A percentile compares a stretch with the other conserved stretches of the same genome.
These are phyloP conservation scores for Xylona heveae DNA, from an alignment of 495 filamentous ascomycete species.

Conservation along the genomic window DNA sequence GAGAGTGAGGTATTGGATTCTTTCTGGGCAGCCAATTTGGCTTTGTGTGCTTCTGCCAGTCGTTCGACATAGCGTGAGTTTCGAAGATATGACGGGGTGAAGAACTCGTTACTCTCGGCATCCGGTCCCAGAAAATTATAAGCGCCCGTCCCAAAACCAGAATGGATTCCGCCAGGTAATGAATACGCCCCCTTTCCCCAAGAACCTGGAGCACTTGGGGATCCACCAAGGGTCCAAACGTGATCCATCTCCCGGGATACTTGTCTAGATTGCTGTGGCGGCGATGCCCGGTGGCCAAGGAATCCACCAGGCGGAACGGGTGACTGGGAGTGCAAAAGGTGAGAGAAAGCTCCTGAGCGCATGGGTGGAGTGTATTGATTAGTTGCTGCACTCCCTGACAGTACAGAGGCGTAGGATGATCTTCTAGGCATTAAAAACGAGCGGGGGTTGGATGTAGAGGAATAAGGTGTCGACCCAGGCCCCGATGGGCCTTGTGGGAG, in stretches of 20 bases:
- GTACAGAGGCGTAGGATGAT: slow-evolving; percentile 63
- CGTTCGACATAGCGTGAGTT: slow-evolving; percentile 56
- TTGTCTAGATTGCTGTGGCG: slow-evolving; percentile 12
- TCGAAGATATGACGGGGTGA: slow-evolving; percentile 64
- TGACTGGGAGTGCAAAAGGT: slow-evolving; percentile 33
- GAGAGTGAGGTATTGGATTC: slow-evolving; percentile 21
- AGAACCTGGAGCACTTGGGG: slow-evolving; percentile 14
- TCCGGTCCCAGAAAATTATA: too few species aligned
- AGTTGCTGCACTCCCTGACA: slow-evolving; percentile 37
- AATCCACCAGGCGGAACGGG: too few species aligned
- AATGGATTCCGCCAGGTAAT: too few species aligned
- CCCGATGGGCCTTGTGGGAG: slow-evolving; percentile 3
- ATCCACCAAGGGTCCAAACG: slow-evolving; percentile 13
- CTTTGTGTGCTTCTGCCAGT: slow-evolving; percentile 45
- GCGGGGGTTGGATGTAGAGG: slow-evolving; percentile 1
- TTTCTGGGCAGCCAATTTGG: slow-evolving; percentile 31
- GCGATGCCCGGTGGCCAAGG: too few species aligned
- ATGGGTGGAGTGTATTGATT: slow-evolving; percentile 20
- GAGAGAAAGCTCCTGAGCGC: slow-evolving; percentile 33
- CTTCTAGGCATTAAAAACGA: slow-evolving; percentile 10
- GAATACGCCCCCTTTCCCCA: slow-evolving; percentile 18
- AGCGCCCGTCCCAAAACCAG: too few species aligned
- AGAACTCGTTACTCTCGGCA: too few species aligned
- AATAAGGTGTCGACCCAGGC: slow-evolving; percentile 1
- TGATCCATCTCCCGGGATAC: slow-evolving; percentile 16